Base-by-base conservation (phyloP, 352 stramenopile genomes). In the Paralagenidium karlingii region DNA sequence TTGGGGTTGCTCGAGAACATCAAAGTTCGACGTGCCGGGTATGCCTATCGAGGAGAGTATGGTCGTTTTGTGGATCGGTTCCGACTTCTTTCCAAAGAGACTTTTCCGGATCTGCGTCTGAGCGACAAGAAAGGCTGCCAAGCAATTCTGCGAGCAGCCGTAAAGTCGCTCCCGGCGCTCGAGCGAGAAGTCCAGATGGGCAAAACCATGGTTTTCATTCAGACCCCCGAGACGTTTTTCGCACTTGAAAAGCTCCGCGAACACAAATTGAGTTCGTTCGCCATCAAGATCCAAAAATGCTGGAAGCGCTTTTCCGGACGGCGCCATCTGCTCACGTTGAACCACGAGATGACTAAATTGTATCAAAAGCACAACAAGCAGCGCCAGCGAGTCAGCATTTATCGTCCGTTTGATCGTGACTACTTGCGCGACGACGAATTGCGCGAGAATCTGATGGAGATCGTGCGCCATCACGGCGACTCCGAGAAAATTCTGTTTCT, bases 201-300 rank as follows among this genome's bases (percentile, higher is more conserved):
- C 38, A 89, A 93, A 44, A 69, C 75, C 3, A 96, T 95, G 75
- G 61, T 96, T 13, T 96, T 96, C 34, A 91, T 96, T 34, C 77
- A 87, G 37, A 87, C 78, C 4, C 82, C 84, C 0, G 80, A 93
- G 51, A 89, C 67, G 3, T 91, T 93, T 50, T 95, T 95, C 43
- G 67, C 77, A 20, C 51, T 96, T 8, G 84, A 96, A 47, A 89
- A 90, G 39, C 40, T 93, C 11, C 64, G 84, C 13, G 79, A 94
- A 28, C 68, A 80, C 27, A 85, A 76, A 34, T 68, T 93, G 19
- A 67, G 73, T 0, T 76, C 60, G 6, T 92, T 76, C 44, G 79
- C 70, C 7, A 60, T 63, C 40, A 70, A 75, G 22, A 95, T 94
- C 40, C 78, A 94, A 32, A 73, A 68, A 13, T 66, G 63, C 10